Percentiles rank a stretch among this genome's conserved stretches.
These are phyloP conservation scores for Russula griseocarnosa DNA, from an alignment of 768 basidiomycete genomes.

Conservation along the genomic window DNA sequence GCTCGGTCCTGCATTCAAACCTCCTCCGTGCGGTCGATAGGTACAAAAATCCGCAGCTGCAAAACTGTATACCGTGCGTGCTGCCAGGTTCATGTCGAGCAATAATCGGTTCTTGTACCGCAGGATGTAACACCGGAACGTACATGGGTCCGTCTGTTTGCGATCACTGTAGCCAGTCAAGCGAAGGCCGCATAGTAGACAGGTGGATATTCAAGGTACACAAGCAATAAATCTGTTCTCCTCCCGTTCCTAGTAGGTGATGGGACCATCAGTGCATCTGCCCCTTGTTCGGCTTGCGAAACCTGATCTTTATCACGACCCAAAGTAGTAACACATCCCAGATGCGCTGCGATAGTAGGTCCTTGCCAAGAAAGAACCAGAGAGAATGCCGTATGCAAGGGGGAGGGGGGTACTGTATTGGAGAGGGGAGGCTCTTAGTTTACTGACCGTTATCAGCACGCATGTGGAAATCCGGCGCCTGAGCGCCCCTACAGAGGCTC, in stretches of 20 bases:
- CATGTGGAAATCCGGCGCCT: neutral
- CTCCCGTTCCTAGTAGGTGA: neutral
- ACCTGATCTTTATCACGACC: neutral
- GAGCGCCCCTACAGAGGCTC: neutral
- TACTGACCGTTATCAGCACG: neutral
- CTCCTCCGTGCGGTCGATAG: neutral
- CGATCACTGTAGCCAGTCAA: neutral
- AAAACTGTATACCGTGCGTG: neutral
- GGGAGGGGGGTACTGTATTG: neutral
- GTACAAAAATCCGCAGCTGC: neutral
- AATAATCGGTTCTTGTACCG: neutral
- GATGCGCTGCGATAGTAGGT: no score
- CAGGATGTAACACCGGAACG: neutral
- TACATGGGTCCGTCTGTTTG: neutral
- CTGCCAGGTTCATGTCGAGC: neutral
- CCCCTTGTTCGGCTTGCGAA: neutral
- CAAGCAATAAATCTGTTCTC: neutral
- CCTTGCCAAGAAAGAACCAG: no score
- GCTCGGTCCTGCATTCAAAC: neutral
- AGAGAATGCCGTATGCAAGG: no score
- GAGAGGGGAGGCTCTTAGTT: neutral
- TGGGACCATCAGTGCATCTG: neutral
- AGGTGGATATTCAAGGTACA: neutral
- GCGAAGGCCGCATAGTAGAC: neutral
- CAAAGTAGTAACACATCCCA: neutral